Base-by-base conservation (phyloP, 2,329 filamentous ascomycete species). In the Talaromyces sp. region DNA sequence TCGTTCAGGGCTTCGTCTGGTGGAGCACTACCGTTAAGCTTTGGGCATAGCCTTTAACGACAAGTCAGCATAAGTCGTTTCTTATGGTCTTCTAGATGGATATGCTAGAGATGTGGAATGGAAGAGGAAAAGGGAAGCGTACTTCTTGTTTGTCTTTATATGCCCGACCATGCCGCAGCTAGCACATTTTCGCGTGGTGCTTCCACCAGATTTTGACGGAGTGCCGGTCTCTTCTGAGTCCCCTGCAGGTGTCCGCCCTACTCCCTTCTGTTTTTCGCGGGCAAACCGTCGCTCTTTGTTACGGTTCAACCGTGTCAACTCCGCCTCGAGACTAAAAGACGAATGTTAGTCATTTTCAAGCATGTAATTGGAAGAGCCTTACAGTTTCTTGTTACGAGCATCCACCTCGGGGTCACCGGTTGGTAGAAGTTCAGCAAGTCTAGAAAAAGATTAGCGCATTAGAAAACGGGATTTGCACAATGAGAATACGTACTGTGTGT, bases 91-190 rank as follows among this genome's bases (percentile, higher is more conserved):
- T n/a, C 35, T n/a, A 8, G 12, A 38, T n/a, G 3, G 14, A 2
- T 7, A 38, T n/a, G 35, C 14, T 38, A n/a, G 17, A n/a, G 14
- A 3, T 8, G 6, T n/a, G 7, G 35, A 4, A 38, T n/a, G 14
- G 27, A 27, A 41, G 7, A 38, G 14, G 27, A 27, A 41, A 3
- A 24, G 32, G 4, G n/a, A 7, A 27, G n/a, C 66, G 62, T 85
- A 94, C 91, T 97, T 97, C 80, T 97, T 96, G 81, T 97, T 97
- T 54, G 93, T 97, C 78, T 97, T 97, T 81, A 99, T 99, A 72
- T 99, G 94, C 32, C 94, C 94, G 58, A 96, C 89, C 74, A 94
- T 90, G 56, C 94, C 94, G 77, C 94, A 99, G 75, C 97, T 97
- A 66, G 94, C 94, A 78, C 94, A 99, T 79, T 97, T 97, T 69